Evolutionary conservation across 2,329 filamentous ascomycete genomes (phyloP), one percentile per base, ranked within the genome.

Genomic region (Alternaria metachromatica): DNA sequence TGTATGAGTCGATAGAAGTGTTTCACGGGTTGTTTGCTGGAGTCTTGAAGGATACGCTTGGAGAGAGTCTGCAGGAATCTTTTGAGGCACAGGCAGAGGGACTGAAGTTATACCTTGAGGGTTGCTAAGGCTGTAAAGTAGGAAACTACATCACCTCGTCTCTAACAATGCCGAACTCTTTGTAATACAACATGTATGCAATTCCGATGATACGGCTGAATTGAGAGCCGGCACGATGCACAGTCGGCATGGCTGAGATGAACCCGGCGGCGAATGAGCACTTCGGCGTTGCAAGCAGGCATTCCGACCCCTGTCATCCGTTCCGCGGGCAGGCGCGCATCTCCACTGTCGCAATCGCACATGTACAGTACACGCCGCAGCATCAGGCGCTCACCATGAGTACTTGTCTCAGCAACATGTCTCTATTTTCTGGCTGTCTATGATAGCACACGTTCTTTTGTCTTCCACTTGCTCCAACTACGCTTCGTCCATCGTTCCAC

Each of bases 1-100:
- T 77, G 60, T 78, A 78, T 59, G 75, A 78, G 66, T 74, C 71
- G 55, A 65, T 72, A 13, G 75, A 78, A 58, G 75, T 75, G 12
- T 78, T 72, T 44, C 12, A 55, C 7, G 76, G 76, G 18, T 21
- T 61, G 4, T 20, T 65, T 41, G 75, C 73, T 37, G 41, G 20
- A 12, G 26, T 61, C 9, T 15, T 76, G 43, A 55, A 72, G 57
- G 54, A 11, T 11, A 54, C 58, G 44, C 30, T 70, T 12, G 70
- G 61, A n/a, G 58, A 65, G 37, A 62, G 59, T 20, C 53, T 78
- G 46, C 70, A 77, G 54, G 23, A 67, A 21, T 66, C 65, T 4
- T 78, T 78, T 53, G 70, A 74, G 21, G 75, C 66, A 5, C 76
- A 78, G 57, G 75, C 64, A 15, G 44, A 66, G 49, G 76, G 72